Evolutionary conservation across 2,329 filamentous ascomycete genomes (phyloP), one percentile per base, ranked within the genome.

Genomic region (Beauveria varroae): DNA sequence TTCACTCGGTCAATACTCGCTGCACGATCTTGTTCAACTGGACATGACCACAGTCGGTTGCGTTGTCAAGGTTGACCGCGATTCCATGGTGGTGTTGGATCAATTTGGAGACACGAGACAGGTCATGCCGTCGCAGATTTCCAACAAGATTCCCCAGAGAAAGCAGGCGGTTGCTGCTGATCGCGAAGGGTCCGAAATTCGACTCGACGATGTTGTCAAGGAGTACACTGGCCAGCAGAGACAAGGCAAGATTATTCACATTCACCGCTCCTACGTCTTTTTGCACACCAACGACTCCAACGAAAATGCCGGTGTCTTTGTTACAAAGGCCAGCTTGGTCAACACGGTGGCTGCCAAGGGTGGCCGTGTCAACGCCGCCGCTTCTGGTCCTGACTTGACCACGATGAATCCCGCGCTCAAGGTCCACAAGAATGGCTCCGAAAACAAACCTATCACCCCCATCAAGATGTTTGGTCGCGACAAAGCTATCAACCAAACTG

Each of bases 301-400:
- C 49, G 92, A 98, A 71, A 96, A 97, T 70, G 88, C 91, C 0
- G 86, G 95, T 65, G 87, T 98, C 10, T 96, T 96, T 68, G 93
- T 98, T 40, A 88, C 90, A 18, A 87, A 93, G 64, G 89, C 91
- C 49, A 88, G 84, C 68, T 96, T 92, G 70, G 90, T 99, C 63
- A 87, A 88, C 56, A 96, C 93, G 0, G 86, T 97, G 41, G 92
- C 93, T n/a, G 93, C 93, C 46, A 97, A 97, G 78, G 93, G 93
- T 67, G 93, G 92, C 30, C 86, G 92, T 64, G 81, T 92, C 62
- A 88, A 81, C 63, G 79, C 81, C 28, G 76, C 79, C 12, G 71
- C 75, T 5, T 70, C 76, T n/a, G 86, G 89, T 0, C 90, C 91
- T 1, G 93, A 98, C 74, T 79, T 98, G 60, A 88, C 84, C 50